Percentiles rank a stretch among this genome's conserved stretches.
Evolutionary conservation across 805 yeast genomes (phyloP).

Genomic region (Starmerella bombicola): DNA sequence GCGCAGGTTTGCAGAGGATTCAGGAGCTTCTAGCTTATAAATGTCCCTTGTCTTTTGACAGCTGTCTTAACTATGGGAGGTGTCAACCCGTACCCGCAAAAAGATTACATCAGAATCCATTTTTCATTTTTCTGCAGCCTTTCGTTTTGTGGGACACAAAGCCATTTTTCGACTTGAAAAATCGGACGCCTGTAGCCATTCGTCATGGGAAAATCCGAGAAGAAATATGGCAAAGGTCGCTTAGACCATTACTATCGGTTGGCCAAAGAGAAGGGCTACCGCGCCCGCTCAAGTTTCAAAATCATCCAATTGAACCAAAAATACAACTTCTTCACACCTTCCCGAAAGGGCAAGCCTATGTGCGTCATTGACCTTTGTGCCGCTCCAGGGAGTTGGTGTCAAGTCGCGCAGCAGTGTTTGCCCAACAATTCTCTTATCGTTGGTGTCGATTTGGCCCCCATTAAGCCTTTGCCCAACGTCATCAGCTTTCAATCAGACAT

Average conservation of each 20-base stretch:
- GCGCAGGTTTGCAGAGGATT: no score
- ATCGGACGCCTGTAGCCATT: not conserved
- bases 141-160: not conserved
- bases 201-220: slow-evolving; percentile 78
- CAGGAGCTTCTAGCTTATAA: no score
- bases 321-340: slow-evolving; percentile 87
- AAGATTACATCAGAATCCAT: slow-evolving; percentile 9
- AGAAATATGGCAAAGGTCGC: slow-evolving; percentile 97
- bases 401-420: slow-evolving; percentile 87
- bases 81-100: slow-evolving; percentile 7
- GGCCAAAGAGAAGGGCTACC: slow-evolving; percentile 94
- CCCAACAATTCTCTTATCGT: slow-evolving; percentile 87
- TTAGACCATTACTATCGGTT: slow-evolving; percentile 91
- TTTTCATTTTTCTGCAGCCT: not conserved
- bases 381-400: slow-evolving; percentile 99
- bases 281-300: slow-evolving; percentile 98
- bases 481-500: slow-evolving; percentile 93
- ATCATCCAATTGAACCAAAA: slow-evolving; percentile 90
- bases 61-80: no score
- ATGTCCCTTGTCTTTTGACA: no score
- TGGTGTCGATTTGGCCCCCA: slow-evolving; percentile 98
- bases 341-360: slow-evolving; percentile 48
- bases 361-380: slow-evolving; percentile 97
- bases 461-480: slow-evolving; percentile 88
- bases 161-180: not conserved